Percentiles rank a stretch among this genome's conserved stretches.
Evolutionary conservation across 2,329 filamentous ascomycete genomes (phyloP).

Genomic region (Drechslera avenae): DNA sequence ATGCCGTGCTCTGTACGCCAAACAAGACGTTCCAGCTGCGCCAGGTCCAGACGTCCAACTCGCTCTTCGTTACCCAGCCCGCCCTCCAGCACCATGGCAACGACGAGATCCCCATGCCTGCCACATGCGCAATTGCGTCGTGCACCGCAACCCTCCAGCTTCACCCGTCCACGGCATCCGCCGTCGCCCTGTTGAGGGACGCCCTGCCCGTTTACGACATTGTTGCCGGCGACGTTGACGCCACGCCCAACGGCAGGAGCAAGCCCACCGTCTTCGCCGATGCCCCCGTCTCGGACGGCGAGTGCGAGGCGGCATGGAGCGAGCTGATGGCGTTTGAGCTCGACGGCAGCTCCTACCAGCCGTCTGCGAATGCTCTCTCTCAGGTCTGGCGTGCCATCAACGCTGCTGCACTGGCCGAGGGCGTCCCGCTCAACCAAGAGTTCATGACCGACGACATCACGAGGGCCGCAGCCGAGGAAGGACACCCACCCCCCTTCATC

Average conservation of each 20-base stretch:
- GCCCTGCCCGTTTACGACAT: conserved; percentile 49
- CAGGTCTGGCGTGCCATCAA: conserved; percentile 57
- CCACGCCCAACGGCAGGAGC: conserved; percentile 35
- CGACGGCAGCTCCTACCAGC: conserved; percentile 50
- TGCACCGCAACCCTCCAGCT: conserved; percentile 54
- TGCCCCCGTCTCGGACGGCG: conserved; percentile 58
- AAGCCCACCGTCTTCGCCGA: conserved; percentile 54
- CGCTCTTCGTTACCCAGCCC: conserved; percentile 60
- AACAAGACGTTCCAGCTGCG: conserved; percentile 64
- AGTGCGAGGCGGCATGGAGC: conserved; percentile 58
- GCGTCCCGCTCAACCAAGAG: conserved; percentile 47
- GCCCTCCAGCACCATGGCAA: conserved; percentile 45
- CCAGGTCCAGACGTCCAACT: conserved; percentile 70
- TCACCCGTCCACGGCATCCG: conserved; percentile 41
- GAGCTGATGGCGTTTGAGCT: conserved; percentile 60
- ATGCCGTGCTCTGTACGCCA: conserved; percentile 65
- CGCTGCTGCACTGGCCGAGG: conserved; percentile 49
- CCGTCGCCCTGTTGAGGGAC: conserved; percentile 44
- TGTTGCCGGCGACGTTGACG: conserved; percentile 33
- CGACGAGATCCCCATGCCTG: conserved; percentile 38
- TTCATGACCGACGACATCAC: conserved; percentile 45
- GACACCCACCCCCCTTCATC: conserved; percentile 46
- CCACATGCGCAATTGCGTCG: conserved; percentile 52
- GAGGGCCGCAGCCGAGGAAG: conserved; percentile 42
- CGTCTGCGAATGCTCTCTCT: conserved; percentile 55